Base-by-base conservation (phyloP, 768 basidiomycete species). In the Rhodotorula toruloides region DNA sequence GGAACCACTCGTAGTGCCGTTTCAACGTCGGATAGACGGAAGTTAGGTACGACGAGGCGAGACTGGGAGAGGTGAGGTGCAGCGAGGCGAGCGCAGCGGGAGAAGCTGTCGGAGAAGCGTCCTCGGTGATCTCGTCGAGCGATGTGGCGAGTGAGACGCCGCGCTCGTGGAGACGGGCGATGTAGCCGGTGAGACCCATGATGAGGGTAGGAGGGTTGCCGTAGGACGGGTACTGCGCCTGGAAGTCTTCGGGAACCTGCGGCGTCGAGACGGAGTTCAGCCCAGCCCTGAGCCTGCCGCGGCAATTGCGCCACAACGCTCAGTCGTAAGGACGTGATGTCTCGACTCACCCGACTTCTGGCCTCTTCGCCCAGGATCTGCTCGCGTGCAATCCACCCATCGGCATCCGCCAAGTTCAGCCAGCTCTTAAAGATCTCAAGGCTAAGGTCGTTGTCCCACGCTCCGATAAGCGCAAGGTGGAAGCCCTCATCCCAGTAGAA, bases 401-500 rank as follows among this genome's bases (percentile, higher is more conserved):
- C 84, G 42, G 89, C 88, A 75, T 98, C 91, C 61, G 96, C 90
- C 52, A 97, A 82, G 68, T 85, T 80, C 55, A 96, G 85, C 93
- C 93, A 98, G 67, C 86, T 84, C 74, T 86, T 86, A 44, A 98
- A 80, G 64, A 98, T 96, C 75, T 91, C 88, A 37, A 96, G 81
- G 72, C 85, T 86, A 60, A 96, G 84, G 73, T 90, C 91, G 65
- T 87, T 91, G 74, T 98, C 94, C 88, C 89, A 93, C 74, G 86
- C 85, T 25, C 91, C 91, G 50, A 98, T 89, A 71, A 93, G 87
- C 40, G 91, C 78, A 37, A 97, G 79, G 78, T 98, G 93, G 81
- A 98, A 98, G 3, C 93, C 93, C 78, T 98, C 93, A 77, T 98
- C 93, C 93, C 93, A 98, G 77, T 98, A 98, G 78, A 98, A 98